phyloP scores from a whole-genome alignment of 2,329 filamentous ascomycete genomes.

The Blastomyces silverae region DNA sequence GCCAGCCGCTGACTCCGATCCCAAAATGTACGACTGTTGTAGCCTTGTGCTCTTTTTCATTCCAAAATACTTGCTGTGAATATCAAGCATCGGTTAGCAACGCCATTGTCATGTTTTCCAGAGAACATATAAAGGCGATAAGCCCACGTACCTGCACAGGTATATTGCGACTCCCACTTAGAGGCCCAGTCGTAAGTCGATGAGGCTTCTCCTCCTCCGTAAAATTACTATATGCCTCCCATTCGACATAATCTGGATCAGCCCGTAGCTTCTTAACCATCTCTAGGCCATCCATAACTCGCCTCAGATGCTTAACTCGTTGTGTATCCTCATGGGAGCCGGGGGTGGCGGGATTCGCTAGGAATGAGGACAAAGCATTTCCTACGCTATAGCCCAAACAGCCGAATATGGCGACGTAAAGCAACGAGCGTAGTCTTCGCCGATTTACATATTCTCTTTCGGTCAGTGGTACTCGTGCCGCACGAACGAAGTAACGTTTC shows the following conservation, averaged over 20 bases:
- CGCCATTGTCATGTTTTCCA: constrained; percentile 1
- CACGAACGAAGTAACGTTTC: constrained; percentile 17
- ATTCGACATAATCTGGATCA: constrained; percentile 37
- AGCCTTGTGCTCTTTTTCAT: constrained; percentile 51
- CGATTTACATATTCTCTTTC: neutral
- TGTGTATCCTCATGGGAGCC: constrained; percentile 32
- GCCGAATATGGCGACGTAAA: constrained; percentile 34
- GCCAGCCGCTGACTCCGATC: constrained; percentile 60
- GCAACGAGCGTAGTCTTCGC: constrained; percentile 27
- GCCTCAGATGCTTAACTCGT: constrained; percentile 28
- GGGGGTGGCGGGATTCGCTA: constrained; percentile 26
- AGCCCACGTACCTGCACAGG: constrained; percentile 36
- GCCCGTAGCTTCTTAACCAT: constrained; percentile 35
- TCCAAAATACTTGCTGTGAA: constrained; percentile 58
- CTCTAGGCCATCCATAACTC: constrained; percentile 32
- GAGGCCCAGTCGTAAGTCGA: constrained; percentile 36
- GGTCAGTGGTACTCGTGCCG: constrained; percentile 29
- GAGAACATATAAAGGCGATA: constrained; percentile 11
- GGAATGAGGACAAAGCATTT: constrained; percentile 23
- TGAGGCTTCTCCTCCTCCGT: constrained; percentile 31
- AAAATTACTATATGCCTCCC: constrained; percentile 34
- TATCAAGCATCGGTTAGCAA: constrained; percentile 4
- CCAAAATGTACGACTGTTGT: constrained; percentile 64
- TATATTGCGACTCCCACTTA: constrained; percentile 38
- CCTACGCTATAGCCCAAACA: constrained; percentile 28